A percentile compares a stretch with the other conserved stretches of the same genome.
phyloP scores from a whole-genome alignment of 2,329 filamentous ascomycete genomes.

The Monosporascus cannonballus region DNA sequence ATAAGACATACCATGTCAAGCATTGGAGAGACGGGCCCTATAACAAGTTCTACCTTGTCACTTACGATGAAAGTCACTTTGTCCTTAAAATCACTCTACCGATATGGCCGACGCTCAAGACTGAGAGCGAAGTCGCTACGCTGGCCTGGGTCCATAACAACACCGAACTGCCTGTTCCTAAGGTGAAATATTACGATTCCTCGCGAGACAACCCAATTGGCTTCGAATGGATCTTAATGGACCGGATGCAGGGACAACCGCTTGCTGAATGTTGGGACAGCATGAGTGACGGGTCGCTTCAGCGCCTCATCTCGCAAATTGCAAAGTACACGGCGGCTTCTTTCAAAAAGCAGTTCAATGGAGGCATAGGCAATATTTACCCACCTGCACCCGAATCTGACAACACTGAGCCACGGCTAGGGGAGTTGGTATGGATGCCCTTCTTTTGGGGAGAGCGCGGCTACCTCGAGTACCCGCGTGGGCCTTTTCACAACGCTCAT shows the following conservation, averaged over 20 bases:
- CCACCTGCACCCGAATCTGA: slow-evolving; percentile 1
- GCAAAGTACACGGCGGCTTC: slow-evolving; percentile 15
- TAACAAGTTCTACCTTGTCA: slow-evolving; percentile 19
- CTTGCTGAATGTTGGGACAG: slow-evolving; percentile 21
- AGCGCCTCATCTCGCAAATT: slow-evolving; percentile 23
- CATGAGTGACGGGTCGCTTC: slow-evolving; percentile 15
- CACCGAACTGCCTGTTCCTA: slow-evolving; percentile 20
- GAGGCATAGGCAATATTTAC: slow-evolving; percentile 25
- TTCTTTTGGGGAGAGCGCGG: slow-evolving; percentile 24
- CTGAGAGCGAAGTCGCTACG: slow-evolving; percentile 25
- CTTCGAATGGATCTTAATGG: slow-evolving; percentile 28
- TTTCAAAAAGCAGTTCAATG: slow-evolving; percentile 12
- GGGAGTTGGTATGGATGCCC: slow-evolving; percentile 19
- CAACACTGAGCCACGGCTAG: slow-evolving; percentile 6
- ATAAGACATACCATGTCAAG: slow-evolving; percentile 12
- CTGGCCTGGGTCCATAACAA: slow-evolving; percentile 16
- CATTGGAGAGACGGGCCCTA: slow-evolving; percentile 14
- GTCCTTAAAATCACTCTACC: slow-evolving; percentile 21
- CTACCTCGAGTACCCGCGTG: slow-evolving; percentile 5
- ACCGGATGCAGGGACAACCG: slow-evolving; percentile 16
- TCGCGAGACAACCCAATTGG: slow-evolving; percentile 18
- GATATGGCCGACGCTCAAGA: slow-evolving; percentile 18
- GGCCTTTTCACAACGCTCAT: slow-evolving; percentile 14
- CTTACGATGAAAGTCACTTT: slow-evolving; percentile 22
- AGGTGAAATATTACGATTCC: slow-evolving; percentile 14